phyloP scores from a whole-genome alignment of 1,284 basidiomycete species.

The Leccinum huronense region DNA sequence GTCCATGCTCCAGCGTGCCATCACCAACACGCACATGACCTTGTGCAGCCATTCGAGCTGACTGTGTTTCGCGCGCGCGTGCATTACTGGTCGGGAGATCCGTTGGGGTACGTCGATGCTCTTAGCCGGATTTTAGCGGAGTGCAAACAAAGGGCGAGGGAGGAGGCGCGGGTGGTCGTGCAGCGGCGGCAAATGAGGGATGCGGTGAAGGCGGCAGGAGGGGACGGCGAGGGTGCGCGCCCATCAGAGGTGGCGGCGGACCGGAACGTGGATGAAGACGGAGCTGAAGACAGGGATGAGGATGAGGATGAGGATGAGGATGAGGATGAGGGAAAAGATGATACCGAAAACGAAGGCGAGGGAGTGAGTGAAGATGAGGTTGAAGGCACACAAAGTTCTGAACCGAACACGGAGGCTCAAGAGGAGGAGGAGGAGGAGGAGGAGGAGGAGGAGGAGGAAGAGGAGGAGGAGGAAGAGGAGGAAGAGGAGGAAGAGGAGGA shows the following conservation, averaged over 20 bases:
- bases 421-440: slow-evolving; percentile 8
- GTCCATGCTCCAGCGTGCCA: slow-evolving; percentile 1
- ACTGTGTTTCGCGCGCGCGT: slow-evolving; percentile 70
- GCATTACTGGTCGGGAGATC: slow-evolving; percentile 73
- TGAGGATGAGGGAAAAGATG: neutral
- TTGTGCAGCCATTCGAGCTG: slow-evolving; percentile 74
- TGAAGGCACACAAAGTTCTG: neutral
- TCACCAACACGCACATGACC: slow-evolving; percentile 40
- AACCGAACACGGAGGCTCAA: slow-evolving; percentile 1
- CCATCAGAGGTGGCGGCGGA: neutral
- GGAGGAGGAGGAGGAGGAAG: slow-evolving; percentile 4
- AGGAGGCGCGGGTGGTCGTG: slow-evolving; percentile 30
- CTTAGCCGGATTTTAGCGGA: slow-evolving; percentile 75
- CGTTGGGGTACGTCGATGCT: slow-evolving; percentile 72
- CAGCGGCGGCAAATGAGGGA: slow-evolving; percentile 39
- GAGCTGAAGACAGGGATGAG: neutral
- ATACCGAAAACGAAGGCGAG: slow-evolving; percentile 1
- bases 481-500: slow-evolving; percentile 6
- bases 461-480: slow-evolving; percentile 3
- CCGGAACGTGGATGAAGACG: neutral
- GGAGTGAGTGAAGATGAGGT: neutral
- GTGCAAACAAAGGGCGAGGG: slow-evolving; percentile 65
- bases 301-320: neutral
- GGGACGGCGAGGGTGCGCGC: neutral
- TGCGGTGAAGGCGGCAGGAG: neutral